phyloP scores from a whole-genome alignment of 768 basidiomycete species.

The Xerocomus brunneocitrinus region DNA sequence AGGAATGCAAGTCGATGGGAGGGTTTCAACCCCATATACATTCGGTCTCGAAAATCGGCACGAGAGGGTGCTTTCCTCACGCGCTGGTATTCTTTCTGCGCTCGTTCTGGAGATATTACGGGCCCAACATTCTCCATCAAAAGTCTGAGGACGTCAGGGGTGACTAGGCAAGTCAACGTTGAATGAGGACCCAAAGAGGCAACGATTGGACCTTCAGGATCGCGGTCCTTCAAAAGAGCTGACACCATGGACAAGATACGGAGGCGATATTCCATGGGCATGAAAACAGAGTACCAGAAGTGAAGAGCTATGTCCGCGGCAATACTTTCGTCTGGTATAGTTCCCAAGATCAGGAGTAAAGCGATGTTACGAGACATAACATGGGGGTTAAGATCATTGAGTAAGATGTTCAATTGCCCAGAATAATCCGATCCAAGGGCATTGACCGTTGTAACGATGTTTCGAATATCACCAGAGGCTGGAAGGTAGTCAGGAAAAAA shows the following conservation, averaged over 20 bases:
- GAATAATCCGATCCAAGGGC: constrained; percentile 37
- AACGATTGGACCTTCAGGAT: background rate
- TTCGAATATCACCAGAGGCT: constrained; percentile 50
- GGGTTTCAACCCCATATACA: constrained; percentile 37
- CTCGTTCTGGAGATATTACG: constrained; percentile 17
- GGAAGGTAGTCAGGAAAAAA: background rate
- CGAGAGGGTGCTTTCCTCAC: constrained; percentile 34
- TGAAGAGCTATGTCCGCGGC: constrained; percentile 45
- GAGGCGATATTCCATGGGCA: constrained; percentile 33
- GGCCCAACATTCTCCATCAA: constrained; percentile 14
- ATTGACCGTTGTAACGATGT: constrained; percentile 42
- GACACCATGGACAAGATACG: constrained; percentile 19
- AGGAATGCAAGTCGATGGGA: constrained; percentile 42
- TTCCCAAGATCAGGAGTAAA: constrained; percentile 40
- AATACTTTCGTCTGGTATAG: constrained; percentile 25
- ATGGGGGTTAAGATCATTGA: constrained; percentile 37
- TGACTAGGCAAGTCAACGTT: constrained; percentile 14
- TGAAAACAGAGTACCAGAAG: constrained; percentile 44
- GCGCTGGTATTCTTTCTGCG: constrained; percentile 31
- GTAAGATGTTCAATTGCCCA: constrained; percentile 35
- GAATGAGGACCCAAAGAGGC: constrained; percentile 13
- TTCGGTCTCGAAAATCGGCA: constrained; percentile 41
- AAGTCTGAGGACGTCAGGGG: constrained; percentile 5
- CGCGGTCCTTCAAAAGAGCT: constrained; percentile 9
- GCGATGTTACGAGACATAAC: constrained; percentile 39